Conservation (phyloP, 2,329 filamentous ascomycete genomes). For the Penicillium sp. region DNA sequence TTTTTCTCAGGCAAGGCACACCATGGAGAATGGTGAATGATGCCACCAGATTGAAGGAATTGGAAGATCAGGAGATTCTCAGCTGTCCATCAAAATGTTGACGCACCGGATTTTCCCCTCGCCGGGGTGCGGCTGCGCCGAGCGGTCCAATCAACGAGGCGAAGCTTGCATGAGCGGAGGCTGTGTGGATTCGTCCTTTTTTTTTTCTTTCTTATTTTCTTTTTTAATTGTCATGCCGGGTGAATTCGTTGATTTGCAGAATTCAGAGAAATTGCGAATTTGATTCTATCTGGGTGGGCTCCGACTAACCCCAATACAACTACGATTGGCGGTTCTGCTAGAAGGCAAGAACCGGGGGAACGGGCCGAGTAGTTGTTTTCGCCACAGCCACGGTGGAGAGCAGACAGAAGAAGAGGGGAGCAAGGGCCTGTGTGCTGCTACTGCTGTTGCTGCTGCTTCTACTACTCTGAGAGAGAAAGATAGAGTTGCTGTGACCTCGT, state of each 20-base stretch:
- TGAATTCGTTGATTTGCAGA: not conserved
- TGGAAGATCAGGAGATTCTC: conserved; percentile 5
- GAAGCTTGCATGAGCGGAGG: not conserved
- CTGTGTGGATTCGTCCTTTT: not conserved
- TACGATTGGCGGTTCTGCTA: conserved; percentile 21
- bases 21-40: not conserved
- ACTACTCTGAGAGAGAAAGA: not conserved
- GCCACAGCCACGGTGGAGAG: conserved; percentile 19
- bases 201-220: not conserved
- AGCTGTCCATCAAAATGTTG: conserved; percentile 1
- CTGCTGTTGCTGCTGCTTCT: too few species aligned
- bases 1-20: not conserved
- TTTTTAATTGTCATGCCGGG: not conserved
- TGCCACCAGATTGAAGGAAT: conserved; percentile 2
- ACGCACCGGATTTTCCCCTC: conserved; percentile 6
- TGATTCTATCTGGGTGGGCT: not conserved
- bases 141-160: conserved; percentile 13
- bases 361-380: conserved; percentile 30
- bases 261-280: not conserved
- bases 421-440: conserved; percentile 3
- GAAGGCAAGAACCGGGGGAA: conserved; percentile 22
- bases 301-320: conserved; percentile 2
- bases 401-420: conserved; percentile 3
- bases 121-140: conserved; percentile 1
- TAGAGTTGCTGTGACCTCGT: conserved; percentile 4